Evolutionary conservation across 208 protist species (phyloP).

Genomic region (Phytomonas sp.): DNA sequence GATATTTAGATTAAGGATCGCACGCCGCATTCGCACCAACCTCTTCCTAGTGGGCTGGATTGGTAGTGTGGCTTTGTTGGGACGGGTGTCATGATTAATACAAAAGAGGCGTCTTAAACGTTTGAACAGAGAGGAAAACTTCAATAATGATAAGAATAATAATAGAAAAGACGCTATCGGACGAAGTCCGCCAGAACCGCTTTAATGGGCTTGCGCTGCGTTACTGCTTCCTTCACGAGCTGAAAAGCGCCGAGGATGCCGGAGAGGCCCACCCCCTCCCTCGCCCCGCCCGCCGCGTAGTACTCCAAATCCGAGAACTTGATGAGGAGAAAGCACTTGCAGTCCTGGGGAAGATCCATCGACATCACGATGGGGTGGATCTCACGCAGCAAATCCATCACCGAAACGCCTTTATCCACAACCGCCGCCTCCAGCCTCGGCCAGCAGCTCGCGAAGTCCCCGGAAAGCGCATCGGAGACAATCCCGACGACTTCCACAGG

Average conservation of each 20-base stretch:
- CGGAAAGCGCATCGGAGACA: conserved; percentile 61
- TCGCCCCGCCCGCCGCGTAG: conserved; percentile 60
- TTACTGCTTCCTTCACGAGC: conserved; percentile 75
- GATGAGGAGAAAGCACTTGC: conserved; percentile 74
- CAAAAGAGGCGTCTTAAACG: too few relatives aligned
- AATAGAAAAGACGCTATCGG: not conserved
- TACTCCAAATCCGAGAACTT: conserved; percentile 78
- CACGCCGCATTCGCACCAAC: too few relatives aligned
- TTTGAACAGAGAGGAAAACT: not conserved
- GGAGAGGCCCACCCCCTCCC: conserved; percentile 43
- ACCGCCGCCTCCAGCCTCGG: conserved; percentile 36
- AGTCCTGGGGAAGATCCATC: conserved; percentile 78
- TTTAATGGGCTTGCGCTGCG: conserved; percentile 57
- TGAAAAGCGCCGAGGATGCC: conserved; percentile 78
- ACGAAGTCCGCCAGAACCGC: conserved; percentile 19
- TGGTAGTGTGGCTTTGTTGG: too few relatives aligned
- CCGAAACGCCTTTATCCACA: conserved; percentile 52
- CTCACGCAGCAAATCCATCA: conserved; percentile 64
- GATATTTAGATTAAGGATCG: too few relatives aligned
- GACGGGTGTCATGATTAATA: too few relatives aligned
- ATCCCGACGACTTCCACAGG: conserved; percentile 63
- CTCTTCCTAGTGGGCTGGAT: too few relatives aligned
- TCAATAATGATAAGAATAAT: not conserved
- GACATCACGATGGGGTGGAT: conserved; percentile 73
- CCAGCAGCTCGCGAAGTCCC: conserved; percentile 58